Base-by-base conservation (phyloP, 2,329 filamentous ascomycete genomes). In the Claviceps sp. region DNA sequence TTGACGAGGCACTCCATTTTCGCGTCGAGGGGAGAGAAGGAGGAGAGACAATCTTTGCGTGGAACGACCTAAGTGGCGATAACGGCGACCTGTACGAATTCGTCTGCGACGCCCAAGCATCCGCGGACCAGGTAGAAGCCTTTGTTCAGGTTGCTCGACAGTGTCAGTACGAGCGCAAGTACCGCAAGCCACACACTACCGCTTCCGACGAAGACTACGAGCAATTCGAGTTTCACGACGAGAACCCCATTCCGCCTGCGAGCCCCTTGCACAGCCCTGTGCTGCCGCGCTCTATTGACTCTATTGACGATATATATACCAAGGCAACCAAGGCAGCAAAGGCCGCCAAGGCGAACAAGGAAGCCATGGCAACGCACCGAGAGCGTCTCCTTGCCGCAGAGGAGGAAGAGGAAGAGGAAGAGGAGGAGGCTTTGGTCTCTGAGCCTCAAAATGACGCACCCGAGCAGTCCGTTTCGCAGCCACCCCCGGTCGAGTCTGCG, bases 161-260 rank as follows among this genome's bases (percentile, higher is more conserved):
- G 78, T 96, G 93, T 66, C 93, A 98, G 69, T 98, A 94, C 84
- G 93, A 98, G 72, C 81, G 91, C 63, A 97, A 95, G 68, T 94
- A 93, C 67, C 81, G 88, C 56, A 86, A 84, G 62, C 84, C 81
- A 41, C 79, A 88, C 60, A 82, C 88, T 46, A 84, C 82, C 48
- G 93, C 93, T 1, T 88, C 88, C 8, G 84, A 89, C 53, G 74
- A 81, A 55, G 88, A 98, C 57, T 76, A 97, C 4, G 70, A 80
- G 55, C 81, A 94, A 59, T 96, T 98, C 61, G 80, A 84, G 16
- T 97, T 96, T 64, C 70, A 78, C 56, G 72, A 76, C 62, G 77
- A 81, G 61, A 74, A 78, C 38, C 78, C 79, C 7, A 82, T 84
- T 52, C 81, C 81, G 1, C 78, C 77, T 38, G 81, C 81, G 2